Conservation (phyloP, 495 filamentous ascomycete genomes). For the Tuber umbilicatum region DNA sequence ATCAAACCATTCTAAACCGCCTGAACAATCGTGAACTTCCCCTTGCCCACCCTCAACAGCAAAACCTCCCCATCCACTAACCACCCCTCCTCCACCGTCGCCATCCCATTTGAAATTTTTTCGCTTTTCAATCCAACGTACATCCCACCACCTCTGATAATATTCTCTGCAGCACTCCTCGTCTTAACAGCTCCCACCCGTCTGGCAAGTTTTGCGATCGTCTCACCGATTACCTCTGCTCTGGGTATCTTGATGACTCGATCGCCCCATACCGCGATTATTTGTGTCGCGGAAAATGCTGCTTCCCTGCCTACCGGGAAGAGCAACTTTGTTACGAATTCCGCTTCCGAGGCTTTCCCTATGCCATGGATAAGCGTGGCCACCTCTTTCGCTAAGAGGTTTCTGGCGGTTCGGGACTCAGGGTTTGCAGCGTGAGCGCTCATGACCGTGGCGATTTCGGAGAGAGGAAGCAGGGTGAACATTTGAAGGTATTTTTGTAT, state of each 20-base stretch:
- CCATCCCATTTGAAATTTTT: slow-evolving; percentile 20
- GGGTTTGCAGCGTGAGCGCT: slow-evolving; percentile 59
- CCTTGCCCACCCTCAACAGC: slow-evolving; percentile 39
- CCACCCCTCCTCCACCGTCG: slow-evolving; percentile 30
- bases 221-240: slow-evolving; percentile 28
- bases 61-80: slow-evolving; percentile 36
- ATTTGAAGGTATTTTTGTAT: slow-evolving; percentile 75
- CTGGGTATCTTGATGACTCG: slow-evolving; percentile 28
- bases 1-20: slow-evolving; percentile 7
- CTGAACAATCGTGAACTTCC: slow-evolving; percentile 33
- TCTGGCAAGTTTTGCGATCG: slow-evolving; percentile 31
- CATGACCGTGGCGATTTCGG: slow-evolving; percentile 59
- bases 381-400: slow-evolving; percentile 71
- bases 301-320: slow-evolving; percentile 19
- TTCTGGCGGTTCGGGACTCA: slow-evolving; percentile 68
- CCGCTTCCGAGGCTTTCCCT: slow-evolving; percentile 52
- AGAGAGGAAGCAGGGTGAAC: slow-evolving; percentile 78
- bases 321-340: slow-evolving; percentile 44
- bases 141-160: slow-evolving; percentile 33
- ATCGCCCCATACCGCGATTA: slow-evolving; percentile 20
- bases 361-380: slow-evolving; percentile 69
- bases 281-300: slow-evolving; percentile 19
- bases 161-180: slow-evolving; percentile 30
- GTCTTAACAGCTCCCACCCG: slow-evolving; percentile 23
- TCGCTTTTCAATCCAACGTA: slow-evolving; percentile 30